Conservation (phyloP, 208 protist genomes). For the Ichthyophonus hoferi region DNA sequence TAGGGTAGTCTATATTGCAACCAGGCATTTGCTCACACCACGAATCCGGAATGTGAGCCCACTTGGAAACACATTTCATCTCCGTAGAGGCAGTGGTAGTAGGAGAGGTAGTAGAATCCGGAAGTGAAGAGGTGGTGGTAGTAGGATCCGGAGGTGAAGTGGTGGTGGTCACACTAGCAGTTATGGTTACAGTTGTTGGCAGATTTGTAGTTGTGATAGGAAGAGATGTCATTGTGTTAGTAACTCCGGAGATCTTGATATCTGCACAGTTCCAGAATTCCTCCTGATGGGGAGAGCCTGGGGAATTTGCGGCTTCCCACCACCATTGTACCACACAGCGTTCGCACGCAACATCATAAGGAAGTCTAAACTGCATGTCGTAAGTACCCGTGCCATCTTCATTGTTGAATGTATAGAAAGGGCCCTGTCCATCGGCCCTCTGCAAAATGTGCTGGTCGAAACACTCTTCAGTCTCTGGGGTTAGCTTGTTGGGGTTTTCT, state of each 20-base stretch:
- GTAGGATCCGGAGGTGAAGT: background rate
- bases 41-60: no score
- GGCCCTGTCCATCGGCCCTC: background rate
- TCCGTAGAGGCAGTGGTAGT: no score
- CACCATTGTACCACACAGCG: conserved; percentile 27
- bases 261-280: conserved; percentile 34
- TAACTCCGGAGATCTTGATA: background rate
- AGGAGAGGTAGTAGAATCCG: no score
- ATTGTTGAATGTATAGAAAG: background rate
- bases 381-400: background rate
- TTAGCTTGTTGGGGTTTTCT: background rate
- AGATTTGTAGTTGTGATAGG: background rate
- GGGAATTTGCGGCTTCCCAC: background rate
- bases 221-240: background rate
- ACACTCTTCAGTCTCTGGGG: background rate
- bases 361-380: background rate
- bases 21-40: no score
- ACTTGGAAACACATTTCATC: no score
- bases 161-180: background rate
- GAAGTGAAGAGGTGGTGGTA: no score
- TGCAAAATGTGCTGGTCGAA: background rate
- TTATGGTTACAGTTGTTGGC: background rate
- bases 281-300: background rate
- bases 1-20: no score
- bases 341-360: background rate